Evolutionary conservation across 148 eudicot species (phyloP).

Genomic region (Dysphania ambrosioides): DNA sequence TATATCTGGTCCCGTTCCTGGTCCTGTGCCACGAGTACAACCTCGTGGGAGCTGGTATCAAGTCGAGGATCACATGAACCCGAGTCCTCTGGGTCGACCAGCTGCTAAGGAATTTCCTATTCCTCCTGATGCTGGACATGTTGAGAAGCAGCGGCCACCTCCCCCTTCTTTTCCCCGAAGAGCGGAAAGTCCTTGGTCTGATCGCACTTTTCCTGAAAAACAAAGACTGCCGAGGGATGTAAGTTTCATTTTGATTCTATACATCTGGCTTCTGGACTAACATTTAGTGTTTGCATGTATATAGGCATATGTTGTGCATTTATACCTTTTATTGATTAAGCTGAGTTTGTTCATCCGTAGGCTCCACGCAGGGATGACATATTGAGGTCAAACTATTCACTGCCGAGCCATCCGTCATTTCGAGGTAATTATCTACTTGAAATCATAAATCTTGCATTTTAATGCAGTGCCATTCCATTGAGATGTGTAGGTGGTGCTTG

Average conservation of each 20-base stretch:
- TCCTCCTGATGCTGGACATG: constrained; percentile 46
- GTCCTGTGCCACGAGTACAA: constrained; percentile 52
- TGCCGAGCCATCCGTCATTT: constrained; percentile 46
- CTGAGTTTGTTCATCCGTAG: constrained; percentile 33
- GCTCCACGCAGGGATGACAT: constrained; percentile 64
- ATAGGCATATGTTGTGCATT: neutral
- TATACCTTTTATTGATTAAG: neutral
- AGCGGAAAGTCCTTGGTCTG: constrained; percentile 54
- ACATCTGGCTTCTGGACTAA: neutral
- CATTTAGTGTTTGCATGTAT: neutral
- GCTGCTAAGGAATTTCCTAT: constrained; percentile 49
- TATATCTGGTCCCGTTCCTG: too few species aligned
- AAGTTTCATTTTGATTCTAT: constrained; percentile 11
- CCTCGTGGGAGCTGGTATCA: constrained; percentile 80
- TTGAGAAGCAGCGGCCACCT: constrained; percentile 56
- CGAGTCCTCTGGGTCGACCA: constrained; percentile 42
- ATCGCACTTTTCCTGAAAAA: constrained; percentile 45
- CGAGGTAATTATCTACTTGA: constrained; percentile 50
- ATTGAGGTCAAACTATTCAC: constrained; percentile 42
- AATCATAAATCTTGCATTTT: neutral
- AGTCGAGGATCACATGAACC: constrained; percentile 66
- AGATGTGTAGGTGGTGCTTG: neutral
- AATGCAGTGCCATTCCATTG: neutral
- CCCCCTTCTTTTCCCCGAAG: constrained; percentile 61
- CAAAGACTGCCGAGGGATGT: constrained; percentile 82